Evolutionary conservation across 768 basidiomycete species (phyloP).

Genomic region (Trametes cingulata): DNA sequence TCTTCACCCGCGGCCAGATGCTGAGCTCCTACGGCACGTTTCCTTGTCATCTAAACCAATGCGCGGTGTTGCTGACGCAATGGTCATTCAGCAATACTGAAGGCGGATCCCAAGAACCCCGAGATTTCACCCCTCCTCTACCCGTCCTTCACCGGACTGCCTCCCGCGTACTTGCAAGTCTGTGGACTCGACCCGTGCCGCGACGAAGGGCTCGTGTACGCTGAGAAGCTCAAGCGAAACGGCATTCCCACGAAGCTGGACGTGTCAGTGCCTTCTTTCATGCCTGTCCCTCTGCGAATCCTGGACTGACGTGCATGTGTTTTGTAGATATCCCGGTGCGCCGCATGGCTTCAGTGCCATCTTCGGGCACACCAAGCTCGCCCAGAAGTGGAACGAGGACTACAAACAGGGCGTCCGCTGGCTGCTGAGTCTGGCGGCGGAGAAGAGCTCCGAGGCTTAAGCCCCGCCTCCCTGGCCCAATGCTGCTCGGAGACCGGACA

Average conservation of each 20-base stretch:
- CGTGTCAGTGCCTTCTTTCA: conserved; percentile 18
- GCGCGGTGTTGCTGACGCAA: background rate
- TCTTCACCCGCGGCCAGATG: conserved; percentile 10
- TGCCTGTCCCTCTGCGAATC: background rate
- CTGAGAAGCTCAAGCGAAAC: conserved; percentile 22
- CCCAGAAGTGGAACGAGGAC: conserved; percentile 23
- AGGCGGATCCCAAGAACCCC: conserved; percentile 7
- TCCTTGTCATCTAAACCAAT: too few relatives aligned
- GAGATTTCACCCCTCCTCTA: conserved; percentile 24
- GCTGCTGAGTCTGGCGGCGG: conserved; percentile 16
- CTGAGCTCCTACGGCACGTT: background rate
- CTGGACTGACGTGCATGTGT: background rate
- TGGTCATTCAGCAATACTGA: background rate
- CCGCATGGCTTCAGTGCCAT: conserved; percentile 24
- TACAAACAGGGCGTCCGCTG: conserved; percentile 23
- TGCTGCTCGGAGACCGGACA: too few relatives aligned
- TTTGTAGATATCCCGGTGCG: conserved; percentile 29
- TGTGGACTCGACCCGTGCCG: conserved; percentile 28
- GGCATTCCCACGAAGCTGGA: conserved; percentile 28
- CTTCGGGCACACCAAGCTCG: conserved; percentile 11
- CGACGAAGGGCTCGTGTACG: conserved; percentile 33
- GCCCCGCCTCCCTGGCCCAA: too few relatives aligned
- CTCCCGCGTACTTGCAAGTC: conserved; percentile 29
- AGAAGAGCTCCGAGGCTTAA: background rate
- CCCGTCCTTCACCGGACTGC: conserved; percentile 19